Base-by-base conservation (phyloP, 192 early-diverging fungal species). In the Pilaira anomala region DNA sequence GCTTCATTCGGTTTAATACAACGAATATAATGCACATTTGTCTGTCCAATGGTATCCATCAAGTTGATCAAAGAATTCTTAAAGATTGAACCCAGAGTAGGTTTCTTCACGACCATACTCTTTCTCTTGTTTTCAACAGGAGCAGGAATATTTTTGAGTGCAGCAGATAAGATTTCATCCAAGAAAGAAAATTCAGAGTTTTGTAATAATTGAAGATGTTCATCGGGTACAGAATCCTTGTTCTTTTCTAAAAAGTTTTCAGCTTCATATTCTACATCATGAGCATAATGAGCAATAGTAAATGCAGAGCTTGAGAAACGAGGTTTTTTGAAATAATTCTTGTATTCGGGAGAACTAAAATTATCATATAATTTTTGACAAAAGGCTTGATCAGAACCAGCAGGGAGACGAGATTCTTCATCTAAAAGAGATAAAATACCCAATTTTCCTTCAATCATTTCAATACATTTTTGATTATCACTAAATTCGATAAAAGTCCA, bases 181-280 rank as follows among this genome's bases (percentile, higher is more conserved):
- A 98, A 77, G 72, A 97, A 93, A 18, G 81, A 78, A 72, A 90
- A 94, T 7, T 84, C 77, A 36, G 86, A 81, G 42, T 83, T 83
- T 62, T 89, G 87, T 53, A 98, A 81, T 19, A 94, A 71, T 28
- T 83, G 81, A 74, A 94, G 76, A 60, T 93, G 79, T 74, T 99
- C 96, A 25, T 95, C 96, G 3, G 93, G 88, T 18, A 99, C 93
- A n/a, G 96, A 95, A 76, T 99, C 97, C 75, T 90, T 92, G 78
- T 99, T 99, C 80, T 99, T 99, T 70, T 99, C 97, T 52, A 99
- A 81, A 72, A 99, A 99, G n/a, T 92, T 92, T 12, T 95, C 96
- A 39, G 90, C 85, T 66, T 96, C 93, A 65, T 99, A 99, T 19
- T 83, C 83, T 30, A 99, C 97, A 72, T 93, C 93, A 67, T 87